Evolutionary conservation across 2,329 filamentous ascomycete species (phyloP).

Genomic region (Aspergillus luchuensis): DNA sequence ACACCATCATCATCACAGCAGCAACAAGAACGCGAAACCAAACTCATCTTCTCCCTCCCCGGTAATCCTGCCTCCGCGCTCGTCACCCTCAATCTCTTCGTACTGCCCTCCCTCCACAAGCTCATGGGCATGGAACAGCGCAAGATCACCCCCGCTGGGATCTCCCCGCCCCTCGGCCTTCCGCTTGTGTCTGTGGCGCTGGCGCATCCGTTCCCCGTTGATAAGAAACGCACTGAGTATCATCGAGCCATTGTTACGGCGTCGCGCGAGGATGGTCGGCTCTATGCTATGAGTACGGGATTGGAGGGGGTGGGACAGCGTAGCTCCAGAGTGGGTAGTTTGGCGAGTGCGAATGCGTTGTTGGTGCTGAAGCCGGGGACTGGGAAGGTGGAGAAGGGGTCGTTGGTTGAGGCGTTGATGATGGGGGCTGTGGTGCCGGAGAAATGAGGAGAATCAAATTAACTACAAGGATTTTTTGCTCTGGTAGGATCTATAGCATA

Average conservation of each 20-base stretch:
- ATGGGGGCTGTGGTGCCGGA: conserved; percentile 60
- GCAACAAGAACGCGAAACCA: conserved; percentile 61
- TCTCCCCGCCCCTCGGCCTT: conserved; percentile 56
- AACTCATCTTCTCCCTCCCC: conserved; percentile 83
- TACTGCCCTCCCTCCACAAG: conserved; percentile 81
- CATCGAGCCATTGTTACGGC: conserved; percentile 77
- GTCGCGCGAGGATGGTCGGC: conserved; percentile 61
- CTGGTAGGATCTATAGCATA: background rate
- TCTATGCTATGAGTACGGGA: conserved; percentile 81
- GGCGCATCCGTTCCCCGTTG: conserved; percentile 71
- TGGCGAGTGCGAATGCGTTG: conserved; percentile 85
- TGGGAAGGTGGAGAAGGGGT: conserved; percentile 67
- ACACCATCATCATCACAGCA: conserved; percentile 48
- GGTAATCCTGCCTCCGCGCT: conserved; percentile 93
- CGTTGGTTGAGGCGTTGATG: conserved; percentile 73
- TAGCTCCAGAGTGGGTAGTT: conserved; percentile 84
- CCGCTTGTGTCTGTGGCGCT: conserved; percentile 71
- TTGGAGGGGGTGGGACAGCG: conserved; percentile 64
- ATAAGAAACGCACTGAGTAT: conserved; percentile 80
- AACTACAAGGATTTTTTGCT: background rate
- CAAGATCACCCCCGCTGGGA: background rate
- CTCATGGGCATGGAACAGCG: conserved; percentile 62
- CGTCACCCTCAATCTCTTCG: conserved; percentile 92
- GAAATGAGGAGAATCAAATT: background rate
- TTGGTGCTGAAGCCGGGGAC: conserved; percentile 58